Evolutionary conservation across 208 protist species (phyloP).

Genomic region (Wallacemonas collosoma): DNA sequence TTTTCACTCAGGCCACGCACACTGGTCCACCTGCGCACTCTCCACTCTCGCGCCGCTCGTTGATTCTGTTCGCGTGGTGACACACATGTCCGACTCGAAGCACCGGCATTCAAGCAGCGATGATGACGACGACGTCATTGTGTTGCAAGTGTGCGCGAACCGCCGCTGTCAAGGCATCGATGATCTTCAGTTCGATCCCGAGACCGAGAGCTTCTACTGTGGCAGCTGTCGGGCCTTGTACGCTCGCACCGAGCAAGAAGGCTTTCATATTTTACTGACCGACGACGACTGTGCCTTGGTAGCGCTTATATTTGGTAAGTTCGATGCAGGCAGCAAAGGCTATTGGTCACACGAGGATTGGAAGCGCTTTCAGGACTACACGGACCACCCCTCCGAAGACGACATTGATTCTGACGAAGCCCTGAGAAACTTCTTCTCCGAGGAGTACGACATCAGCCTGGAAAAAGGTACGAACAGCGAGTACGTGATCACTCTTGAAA

Average conservation of each 20-base stretch:
- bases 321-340: constrained; percentile 46
- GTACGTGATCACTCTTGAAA: constrained; percentile 40
- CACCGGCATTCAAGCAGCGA: constrained; percentile 23
- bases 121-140: constrained; percentile 82
- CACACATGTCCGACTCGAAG: constrained; percentile 9
- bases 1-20: too few relatives aligned
- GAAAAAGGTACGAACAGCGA: constrained; percentile 21
- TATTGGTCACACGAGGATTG: constrained; percentile 76
- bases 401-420: constrained; percentile 36
- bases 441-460: constrained; percentile 75
- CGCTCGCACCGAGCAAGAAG: constrained; percentile 58
- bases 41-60: too few relatives aligned
- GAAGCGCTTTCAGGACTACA: constrained; percentile 51
- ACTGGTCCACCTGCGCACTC: too few relatives aligned
- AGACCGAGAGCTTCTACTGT: constrained; percentile 77
- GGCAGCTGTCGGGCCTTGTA: constrained; percentile 65
- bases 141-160: constrained; percentile 77
- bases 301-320: constrained; percentile 62
- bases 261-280: constrained; percentile 69
- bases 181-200: constrained; percentile 72
- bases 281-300: constrained; percentile 59
- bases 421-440: constrained; percentile 58
- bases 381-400: constrained; percentile 35
- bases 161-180: constrained; percentile 74
- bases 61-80: too few relatives aligned